Evolutionary conservation across 495 filamentous ascomycete genomes (phyloP), one percentile per base, ranked within the genome.

Genomic region (Aspergillus bridgeri): DNA sequence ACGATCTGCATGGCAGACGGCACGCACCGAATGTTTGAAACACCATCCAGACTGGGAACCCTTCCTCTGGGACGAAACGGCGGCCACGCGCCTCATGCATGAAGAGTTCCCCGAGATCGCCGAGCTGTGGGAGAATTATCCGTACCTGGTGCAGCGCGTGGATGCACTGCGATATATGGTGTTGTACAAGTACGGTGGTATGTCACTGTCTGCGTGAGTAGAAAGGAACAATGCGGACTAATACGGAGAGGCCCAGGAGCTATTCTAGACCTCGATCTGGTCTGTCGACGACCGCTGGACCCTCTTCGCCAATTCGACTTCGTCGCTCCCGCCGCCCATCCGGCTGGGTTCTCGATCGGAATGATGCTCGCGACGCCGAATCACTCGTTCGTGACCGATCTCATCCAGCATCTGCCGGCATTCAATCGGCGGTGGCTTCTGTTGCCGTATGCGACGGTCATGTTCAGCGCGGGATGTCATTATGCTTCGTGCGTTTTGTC

Each of bases 131-230:
- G 46, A 53, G 18, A 25, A 49, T 7, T 60, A 60, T 19, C 46
- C 57, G 9, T 48, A 54, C 18, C 51, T 60, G 33, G 57, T 60
- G 17, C 51, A 60, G 42, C 47, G 42, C 33, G 57, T 60, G 29
- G 52, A 60, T 46, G 52, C 52, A 4, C 38, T 60, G n/a, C 57
- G 52, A 13, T 60, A 55, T 38, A 55, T 60, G 57, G 29, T 55
- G 15, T 21, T 60, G 23, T 53, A 60, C 27, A 55, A 29, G 20
- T 47, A 54, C 18, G 52, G 52, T 45, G 57, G 57, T 60, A 49
- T 48, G 3, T 42, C 8, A 8, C 21, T 11, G 22, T 42, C 20
- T 20, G 1, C 5, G 3, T 15, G 15, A 18, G 18, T 11, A 47
- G 21, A 47, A 46, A 18, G n/a, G 43, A 18, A 2, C 43, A 4